phyloP scores from a whole-genome alignment of 129 eudicot genomes.

The Scalesia atractyloides region DNA sequence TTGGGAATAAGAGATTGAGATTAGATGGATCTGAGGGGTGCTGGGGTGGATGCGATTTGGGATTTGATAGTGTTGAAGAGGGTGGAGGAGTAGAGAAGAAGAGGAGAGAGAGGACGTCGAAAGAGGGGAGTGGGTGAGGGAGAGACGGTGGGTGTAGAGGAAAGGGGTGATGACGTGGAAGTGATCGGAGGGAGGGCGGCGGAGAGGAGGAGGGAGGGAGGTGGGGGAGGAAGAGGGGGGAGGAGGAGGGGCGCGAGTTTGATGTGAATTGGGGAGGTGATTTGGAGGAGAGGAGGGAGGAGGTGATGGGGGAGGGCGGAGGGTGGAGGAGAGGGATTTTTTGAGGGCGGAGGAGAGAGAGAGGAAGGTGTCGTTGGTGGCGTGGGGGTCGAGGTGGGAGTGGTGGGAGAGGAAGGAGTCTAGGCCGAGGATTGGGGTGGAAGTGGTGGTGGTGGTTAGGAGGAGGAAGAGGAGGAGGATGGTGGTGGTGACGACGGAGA shows the following conservation, averaged over 20 bases:
- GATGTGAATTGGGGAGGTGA: constrained; percentile 64
- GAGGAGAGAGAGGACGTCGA: constrained; percentile 52
- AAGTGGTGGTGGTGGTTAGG: constrained; percentile 32
- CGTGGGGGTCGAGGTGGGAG: constrained; percentile 66
- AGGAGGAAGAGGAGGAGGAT: constrained; percentile 36
- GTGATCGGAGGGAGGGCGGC: constrained; percentile 73
- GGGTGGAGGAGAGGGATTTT: constrained; percentile 47
- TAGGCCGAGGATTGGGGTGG: constrained; percentile 67
- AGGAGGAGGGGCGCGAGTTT: constrained; percentile 69
- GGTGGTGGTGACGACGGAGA: constrained; percentile 33
- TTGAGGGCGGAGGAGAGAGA: constrained; percentile 57
- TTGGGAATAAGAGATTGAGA: constrained; percentile 44
- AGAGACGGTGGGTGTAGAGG: constrained; percentile 42
- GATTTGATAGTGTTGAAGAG: constrained; percentile 45
- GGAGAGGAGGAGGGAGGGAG: constrained; percentile 54
- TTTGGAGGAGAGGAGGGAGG: constrained; percentile 61
- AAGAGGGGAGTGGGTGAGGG: constrained; percentile 57
- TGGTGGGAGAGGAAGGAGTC: constrained; percentile 76
- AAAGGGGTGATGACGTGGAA: constrained; percentile 77
- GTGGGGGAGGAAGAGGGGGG: constrained; percentile 63
- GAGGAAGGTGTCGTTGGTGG: constrained; percentile 79
- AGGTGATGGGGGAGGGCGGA: constrained; percentile 44
- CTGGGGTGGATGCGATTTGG: constrained; percentile 36
- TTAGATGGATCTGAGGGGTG: constrained; percentile 59
- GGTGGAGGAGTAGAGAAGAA: constrained; percentile 39